A percentile compares a stretch with the other conserved stretches of the same genome.
Evolutionary conservation across 768 basidiomycete species (phyloP).

Genomic region (Leccinum aurantiacum): DNA sequence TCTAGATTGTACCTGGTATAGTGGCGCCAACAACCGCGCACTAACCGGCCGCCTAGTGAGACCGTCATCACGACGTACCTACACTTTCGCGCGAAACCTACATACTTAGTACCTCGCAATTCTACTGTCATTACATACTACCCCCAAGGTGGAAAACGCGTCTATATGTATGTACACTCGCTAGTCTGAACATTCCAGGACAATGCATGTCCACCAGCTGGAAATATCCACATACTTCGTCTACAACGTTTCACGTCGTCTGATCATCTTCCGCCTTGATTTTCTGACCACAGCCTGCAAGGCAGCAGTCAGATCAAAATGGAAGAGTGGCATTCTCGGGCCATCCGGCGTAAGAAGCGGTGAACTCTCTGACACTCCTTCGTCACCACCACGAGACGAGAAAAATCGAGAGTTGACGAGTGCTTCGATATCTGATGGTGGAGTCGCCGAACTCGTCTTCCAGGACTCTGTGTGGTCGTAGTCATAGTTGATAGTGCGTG

Average conservation of each 20-base stretch:
- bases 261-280: not conserved
- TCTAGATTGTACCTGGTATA: no score
- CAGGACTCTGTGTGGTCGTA: not conserved
- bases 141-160: no score
- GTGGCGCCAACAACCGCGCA: no score
- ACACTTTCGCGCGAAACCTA: no score
- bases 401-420: not conserved
- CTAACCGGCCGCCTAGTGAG: no score
- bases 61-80: no score
- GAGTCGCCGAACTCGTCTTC: not conserved
- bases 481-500: not conserved
- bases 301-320: not conserved
- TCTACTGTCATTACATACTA: no score
- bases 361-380: not conserved
- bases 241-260: not conserved
- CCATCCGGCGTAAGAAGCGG: not conserved
- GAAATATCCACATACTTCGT: not conserved
- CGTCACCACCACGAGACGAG: not conserved
- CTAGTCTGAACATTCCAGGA: not conserved
- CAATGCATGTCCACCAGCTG: not conserved
- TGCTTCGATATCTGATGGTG: not conserved
- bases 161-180: not conserved
- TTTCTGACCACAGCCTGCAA: not conserved
- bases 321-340: not conserved
- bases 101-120: no score